Evolutionary conservation across 108 stramenopile species (phyloP).

Genomic region (Bacterosira constricta): DNA sequence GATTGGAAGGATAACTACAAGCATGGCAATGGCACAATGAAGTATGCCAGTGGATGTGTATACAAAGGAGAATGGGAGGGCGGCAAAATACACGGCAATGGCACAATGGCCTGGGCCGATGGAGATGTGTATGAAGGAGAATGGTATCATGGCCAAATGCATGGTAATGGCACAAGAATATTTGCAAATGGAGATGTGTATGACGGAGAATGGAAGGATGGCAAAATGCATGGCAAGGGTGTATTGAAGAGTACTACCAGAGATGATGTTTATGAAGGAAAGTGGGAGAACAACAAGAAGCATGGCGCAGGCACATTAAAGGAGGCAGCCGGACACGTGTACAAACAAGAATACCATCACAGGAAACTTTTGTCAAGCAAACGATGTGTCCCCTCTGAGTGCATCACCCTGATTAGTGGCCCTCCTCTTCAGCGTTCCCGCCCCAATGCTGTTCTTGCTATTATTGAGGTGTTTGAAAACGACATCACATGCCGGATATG

Average conservation of each 20-base stretch:
- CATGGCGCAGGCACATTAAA: no score
- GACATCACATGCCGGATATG: no score
- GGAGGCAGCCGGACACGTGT: no score
- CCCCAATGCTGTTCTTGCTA: no score
- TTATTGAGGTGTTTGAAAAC: no score
- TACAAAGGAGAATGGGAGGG: neutral
- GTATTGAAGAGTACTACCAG: constrained; percentile 20
- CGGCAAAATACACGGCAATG: neutral
- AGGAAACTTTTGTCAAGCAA: no score
- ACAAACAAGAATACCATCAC: no score
- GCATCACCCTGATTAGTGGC: no score
- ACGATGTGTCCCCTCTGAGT: no score
- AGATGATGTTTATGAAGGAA: constrained; percentile 2
- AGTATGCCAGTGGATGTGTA: neutral
- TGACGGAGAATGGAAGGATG: constrained; percentile 38
- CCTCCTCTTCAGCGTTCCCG: no score
- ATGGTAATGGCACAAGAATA: constrained; percentile 35
- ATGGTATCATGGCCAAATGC: neutral
- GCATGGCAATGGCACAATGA: neutral
- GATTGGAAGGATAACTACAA: neutral
- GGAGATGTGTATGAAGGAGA: constrained; percentile 1
- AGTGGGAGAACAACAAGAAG: neutral
- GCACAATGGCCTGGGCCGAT: neutral
- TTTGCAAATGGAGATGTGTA: constrained; percentile 43
- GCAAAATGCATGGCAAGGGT: constrained; percentile 48